Base-by-base conservation (phyloP, 495 filamentous ascomycete genomes). In the Penicillium argentinense region DNA sequence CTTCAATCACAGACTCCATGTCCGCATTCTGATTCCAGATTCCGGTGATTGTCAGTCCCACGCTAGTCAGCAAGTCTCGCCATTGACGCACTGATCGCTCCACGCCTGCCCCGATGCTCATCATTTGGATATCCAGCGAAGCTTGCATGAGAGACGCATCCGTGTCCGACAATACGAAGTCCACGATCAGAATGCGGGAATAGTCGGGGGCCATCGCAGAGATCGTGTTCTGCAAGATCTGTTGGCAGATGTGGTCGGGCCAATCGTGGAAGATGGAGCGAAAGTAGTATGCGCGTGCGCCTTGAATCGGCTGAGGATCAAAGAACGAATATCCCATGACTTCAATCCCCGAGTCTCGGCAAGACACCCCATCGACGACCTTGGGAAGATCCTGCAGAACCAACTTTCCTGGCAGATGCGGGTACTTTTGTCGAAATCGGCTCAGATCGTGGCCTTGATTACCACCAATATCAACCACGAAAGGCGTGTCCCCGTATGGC, bases 231-330 rank as follows among this genome's bases (percentile, higher is more conserved):
- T 33, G 39, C 24, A 74, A 42, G 19, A 74, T 65, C 42, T 64
- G 38, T n/a, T 54, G 54, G 27, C 68, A 71, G 21, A 68, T 56
- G 3, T 59, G 14, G 39, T 77, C 71, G 0, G 70, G 63, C 71
- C 74, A 77, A 54, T 75, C 67, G 30, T 75, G 71, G 51, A 73
- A 70, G 25, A 77, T 67, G 16, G 60, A 52, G n/a, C 71, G 66
- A 43, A 72, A 69, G 49, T 71, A 69, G 53, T 74, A 76, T 2
- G 43, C 57, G 27, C 56, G 54, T 4, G 73, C 73, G 7, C 63
- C 68, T 22, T 61, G 57, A 2, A 72, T 49, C 1, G 66, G 62
- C 40, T 72, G 67, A 3, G 57, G 52, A 17, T 68, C 61, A 13
- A 71, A 40, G 34, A 71, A 68, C 21, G 45, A 68, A 52, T 64